Base-by-base conservation (phyloP, 2,329 filamentous ascomycete genomes). In the Trichoderma arundinaceum region DNA sequence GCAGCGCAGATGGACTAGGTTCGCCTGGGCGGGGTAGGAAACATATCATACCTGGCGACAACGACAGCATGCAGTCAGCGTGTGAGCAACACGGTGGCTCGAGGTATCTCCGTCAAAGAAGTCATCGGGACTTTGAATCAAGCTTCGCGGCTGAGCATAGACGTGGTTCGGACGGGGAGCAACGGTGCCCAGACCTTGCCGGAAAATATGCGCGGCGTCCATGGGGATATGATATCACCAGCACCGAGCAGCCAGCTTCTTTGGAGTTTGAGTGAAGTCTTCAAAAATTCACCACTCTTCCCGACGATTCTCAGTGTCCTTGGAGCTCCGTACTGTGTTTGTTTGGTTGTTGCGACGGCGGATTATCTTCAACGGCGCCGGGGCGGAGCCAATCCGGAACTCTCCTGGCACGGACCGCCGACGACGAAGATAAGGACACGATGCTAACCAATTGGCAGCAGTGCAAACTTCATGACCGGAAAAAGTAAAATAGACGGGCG, bases 51-150 rank as follows among this genome's bases (percentile, higher is more conserved):
- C 91, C 83, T 91, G 89, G 76, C 91, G 86, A 78, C 91, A 94
- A 68, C 91, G 87, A 74, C 89, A 92, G 74, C 91, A 94, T 22
- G 91, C 91, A 57, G 91, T 92, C 72, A 94, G 78, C 6, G 91
- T 94, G 74, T 94, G 90, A 35, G 90, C 90, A 70, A 93, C 89
- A 70, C 90, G 83, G 73, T 86, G 82, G 65, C 84, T 78, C 71
- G 82, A 77, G 72, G 82, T 78, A 66, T 86, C 85, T 62, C 71
- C 76, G 73, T 86, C 84, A 52, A 76, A 79, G 38, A 78, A 76
- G 46, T 82, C 81, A 56, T 82, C 80, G 44, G 76, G 74, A 12
- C 71, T 68, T 13, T 72, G 70, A 35, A 72, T 72, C 43, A 72
- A 71, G 56, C 65, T 73, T 54, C 74, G 73, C 33, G 77, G 73